Evolutionary conservation across 1,284 basidiomycete genomes (phyloP).

Genomic region (Pseudozyma sp.): DNA sequence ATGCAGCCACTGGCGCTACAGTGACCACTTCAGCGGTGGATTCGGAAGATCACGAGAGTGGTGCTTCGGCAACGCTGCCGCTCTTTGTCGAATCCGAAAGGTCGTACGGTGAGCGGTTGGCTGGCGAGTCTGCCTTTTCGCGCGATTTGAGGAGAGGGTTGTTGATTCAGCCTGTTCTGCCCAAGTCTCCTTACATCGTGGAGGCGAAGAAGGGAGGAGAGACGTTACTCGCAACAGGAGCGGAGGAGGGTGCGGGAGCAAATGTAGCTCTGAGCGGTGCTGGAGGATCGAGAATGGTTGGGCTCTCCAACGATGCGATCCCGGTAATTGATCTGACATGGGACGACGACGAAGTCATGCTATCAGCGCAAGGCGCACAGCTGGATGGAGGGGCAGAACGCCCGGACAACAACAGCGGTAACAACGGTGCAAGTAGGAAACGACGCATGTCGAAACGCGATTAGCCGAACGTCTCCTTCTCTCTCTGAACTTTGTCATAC

Average conservation of each 20-base stretch:
- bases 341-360: conserved; percentile 35
- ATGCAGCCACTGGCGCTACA: neutral
- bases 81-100: conserved; percentile 46
- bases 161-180: conserved; percentile 4
- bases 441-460: conserved; percentile 35
- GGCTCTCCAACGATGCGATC: conserved; percentile 19
- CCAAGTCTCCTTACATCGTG: neutral
- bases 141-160: conserved; percentile 47
- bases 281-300: conserved; percentile 2
- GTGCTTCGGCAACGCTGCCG: conserved; percentile 7
- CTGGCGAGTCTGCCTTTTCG: conserved; percentile 48
- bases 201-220: neutral
- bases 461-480: neutral
- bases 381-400: neutral
- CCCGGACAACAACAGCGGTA: neutral
- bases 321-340: conserved; percentile 45
- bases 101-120: conserved; percentile 39
- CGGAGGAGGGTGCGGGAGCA: neutral
- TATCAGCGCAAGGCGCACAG: neutral
- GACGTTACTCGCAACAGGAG: neutral
- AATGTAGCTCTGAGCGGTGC: neutral
- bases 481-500: too few species aligned
- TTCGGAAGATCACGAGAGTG: neutral
- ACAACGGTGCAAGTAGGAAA: conserved; percentile 13
- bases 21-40: neutral